Evolutionary conservation across 306 rosid genomes (phyloP).

Genomic region (Clitoria ternatea): DNA sequence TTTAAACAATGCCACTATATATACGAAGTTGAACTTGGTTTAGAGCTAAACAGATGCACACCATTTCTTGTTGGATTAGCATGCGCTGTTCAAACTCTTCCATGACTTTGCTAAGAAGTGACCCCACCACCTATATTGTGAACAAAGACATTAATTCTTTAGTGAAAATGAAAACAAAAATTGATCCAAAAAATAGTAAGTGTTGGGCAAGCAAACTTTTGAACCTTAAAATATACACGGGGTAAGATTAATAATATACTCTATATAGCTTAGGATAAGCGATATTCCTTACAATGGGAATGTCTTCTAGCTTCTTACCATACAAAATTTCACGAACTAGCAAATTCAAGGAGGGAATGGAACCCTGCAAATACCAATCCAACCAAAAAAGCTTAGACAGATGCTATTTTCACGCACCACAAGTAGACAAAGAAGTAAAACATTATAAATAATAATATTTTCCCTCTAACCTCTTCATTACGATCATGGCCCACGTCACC

Average conservation of each 20-base stretch:
- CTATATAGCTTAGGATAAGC: neutral
- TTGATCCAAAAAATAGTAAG: neutral
- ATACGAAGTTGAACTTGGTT: neutral
- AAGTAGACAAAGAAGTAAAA: neutral
- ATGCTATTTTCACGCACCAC: neutral
- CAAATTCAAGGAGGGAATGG: slow-evolving; percentile 45
- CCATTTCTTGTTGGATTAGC: slow-evolving; percentile 51
- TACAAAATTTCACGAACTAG: slow-evolving; percentile 61
- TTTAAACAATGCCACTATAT: neutral
- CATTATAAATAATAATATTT: slow-evolving; percentile 1
- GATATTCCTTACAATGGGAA: slow-evolving; percentile 59
- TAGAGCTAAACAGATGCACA: slow-evolving; percentile 25
- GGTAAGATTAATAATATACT: no score
- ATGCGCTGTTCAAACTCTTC: slow-evolving; percentile 77
- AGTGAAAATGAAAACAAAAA: neutral
- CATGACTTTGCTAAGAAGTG: slow-evolving; percentile 70
- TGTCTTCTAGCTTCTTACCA: slow-evolving; percentile 72
- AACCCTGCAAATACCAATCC: slow-evolving; percentile 49
- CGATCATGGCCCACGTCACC: slow-evolving; percentile 43
- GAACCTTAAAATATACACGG: neutral
- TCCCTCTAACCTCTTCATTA: slow-evolving; percentile 61
- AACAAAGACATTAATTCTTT: slow-evolving; percentile 5
- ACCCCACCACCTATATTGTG: slow-evolving; percentile 70
- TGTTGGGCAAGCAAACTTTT: neutral
- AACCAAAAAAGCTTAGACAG: slow-evolving; percentile 10